A percentile compares a stretch with the other conserved stretches of the same genome.
phyloP scores from a whole-genome alignment of 768 basidiomycete species.

The Tubosaeta brunneosetosa region DNA sequence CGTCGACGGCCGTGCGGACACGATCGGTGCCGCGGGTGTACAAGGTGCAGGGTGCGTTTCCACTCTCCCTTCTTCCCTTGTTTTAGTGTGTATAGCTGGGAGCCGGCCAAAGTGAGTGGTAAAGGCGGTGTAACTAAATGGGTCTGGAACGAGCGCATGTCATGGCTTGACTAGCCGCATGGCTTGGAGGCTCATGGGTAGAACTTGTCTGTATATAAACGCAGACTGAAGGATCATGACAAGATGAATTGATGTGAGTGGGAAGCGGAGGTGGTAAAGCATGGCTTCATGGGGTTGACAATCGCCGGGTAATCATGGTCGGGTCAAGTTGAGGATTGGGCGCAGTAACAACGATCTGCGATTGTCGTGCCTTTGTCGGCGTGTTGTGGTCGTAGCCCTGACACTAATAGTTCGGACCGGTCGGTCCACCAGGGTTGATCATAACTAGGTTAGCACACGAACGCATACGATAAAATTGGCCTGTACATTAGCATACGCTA shows the following conservation, averaged over 20 bases:
- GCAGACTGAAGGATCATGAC: conserved; percentile 27
- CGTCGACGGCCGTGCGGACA: conserved; percentile 48
- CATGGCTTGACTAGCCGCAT: conserved; percentile 40
- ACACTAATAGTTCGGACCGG: too few species aligned
- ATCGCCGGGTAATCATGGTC: too few species aligned
- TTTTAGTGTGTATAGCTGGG: conserved; percentile 21
- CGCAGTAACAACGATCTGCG: too few species aligned
- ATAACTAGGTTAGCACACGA: too few species aligned
- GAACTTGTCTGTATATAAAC: conserved; percentile 21
- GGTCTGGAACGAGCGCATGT: conserved; percentile 45
- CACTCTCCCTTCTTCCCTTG: too few species aligned
- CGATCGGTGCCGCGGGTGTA: conserved; percentile 66
- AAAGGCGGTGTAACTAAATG: conserved; percentile 35
- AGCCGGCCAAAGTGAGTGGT: not conserved
- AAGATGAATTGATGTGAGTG: conserved; percentile 19
- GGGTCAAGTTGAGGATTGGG: too few species aligned
- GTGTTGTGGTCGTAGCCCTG: too few species aligned
- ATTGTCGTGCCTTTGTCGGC: too few species aligned
- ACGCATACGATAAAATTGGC: conserved; percentile 13
- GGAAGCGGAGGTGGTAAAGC: not conserved
- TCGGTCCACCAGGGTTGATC: too few species aligned
- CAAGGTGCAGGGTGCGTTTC: conserved; percentile 67
- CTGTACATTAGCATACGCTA: conserved; percentile 25
- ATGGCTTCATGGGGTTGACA: too few species aligned
- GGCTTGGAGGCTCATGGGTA: conserved; percentile 9